Percentiles rank a stretch among this genome's conserved stretches.
These are phyloP conservation scores for Termitomyces sp. DNA, from an alignment of 768 basidiomycete species.

Conservation along the genomic window DNA sequence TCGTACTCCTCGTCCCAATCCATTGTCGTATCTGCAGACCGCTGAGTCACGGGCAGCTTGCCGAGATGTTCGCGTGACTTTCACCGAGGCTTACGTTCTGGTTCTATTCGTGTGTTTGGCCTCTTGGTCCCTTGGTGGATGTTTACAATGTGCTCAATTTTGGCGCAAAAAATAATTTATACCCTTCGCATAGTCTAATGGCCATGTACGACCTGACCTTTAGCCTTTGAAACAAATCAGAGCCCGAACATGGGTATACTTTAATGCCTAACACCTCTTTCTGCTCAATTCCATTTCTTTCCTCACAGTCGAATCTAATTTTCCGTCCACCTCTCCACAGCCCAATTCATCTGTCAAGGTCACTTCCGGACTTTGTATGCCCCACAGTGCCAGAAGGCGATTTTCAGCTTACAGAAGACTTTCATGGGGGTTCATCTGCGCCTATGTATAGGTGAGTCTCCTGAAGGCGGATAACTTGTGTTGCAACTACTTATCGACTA, in stretches of 20 bases:
- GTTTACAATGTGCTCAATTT: not conserved
- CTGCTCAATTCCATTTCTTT: not conserved
- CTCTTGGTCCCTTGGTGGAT: not conserved
- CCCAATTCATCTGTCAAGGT: not conserved
- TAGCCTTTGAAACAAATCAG: not conserved
- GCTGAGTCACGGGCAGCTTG: not conserved
- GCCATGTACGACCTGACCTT: not conserved
- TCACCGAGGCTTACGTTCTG: not conserved
- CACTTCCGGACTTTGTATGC: not conserved
- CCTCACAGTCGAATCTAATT: not conserved
- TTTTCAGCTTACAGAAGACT: not conserved
- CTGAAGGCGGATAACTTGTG: too few species aligned
- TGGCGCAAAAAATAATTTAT: not conserved
- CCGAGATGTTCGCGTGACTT: not conserved
- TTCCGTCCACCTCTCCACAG: not conserved
- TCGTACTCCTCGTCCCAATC: slow-evolving; percentile 35
- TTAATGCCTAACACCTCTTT: not conserved
- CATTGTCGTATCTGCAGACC: slow-evolving; percentile 15
- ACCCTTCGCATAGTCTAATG: not conserved
- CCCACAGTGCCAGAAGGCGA: not conserved
- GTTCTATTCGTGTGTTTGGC: not conserved
- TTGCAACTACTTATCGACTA: too few species aligned
- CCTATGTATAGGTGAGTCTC: too few species aligned
- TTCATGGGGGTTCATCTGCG: too few species aligned
- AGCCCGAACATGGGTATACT: not conserved